Conservation (phyloP, 352 stramenopile species). For the Pythium insidiosum region DNA sequence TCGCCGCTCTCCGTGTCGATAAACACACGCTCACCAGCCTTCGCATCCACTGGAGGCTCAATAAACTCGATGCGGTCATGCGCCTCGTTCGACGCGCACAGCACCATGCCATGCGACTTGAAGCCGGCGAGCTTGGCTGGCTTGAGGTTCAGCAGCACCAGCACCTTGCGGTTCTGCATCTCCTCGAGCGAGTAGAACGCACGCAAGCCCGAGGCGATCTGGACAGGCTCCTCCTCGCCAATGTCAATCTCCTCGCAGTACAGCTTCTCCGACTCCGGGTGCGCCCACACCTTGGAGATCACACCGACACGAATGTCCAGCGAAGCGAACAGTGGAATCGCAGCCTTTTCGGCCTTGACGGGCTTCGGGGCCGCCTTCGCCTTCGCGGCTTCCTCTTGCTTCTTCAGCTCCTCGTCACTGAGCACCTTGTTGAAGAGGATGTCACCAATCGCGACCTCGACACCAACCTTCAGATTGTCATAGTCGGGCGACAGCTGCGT, state of each 20-base stretch:
- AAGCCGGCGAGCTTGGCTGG: constrained; percentile 95
- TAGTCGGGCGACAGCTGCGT: constrained; percentile 75
- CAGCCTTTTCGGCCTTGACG: constrained; percentile 38
- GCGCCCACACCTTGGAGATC: constrained; percentile 77
- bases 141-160: constrained; percentile 99
- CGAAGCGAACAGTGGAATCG: constrained; percentile 58
- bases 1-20: constrained; percentile 68
- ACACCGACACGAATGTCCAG: constrained; percentile 78
- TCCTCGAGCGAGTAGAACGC: constrained; percentile 94
- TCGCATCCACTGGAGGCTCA: constrained; percentile 87
- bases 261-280: constrained; percentile 90
- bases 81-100: constrained; percentile 87
- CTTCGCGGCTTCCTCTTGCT: constrained; percentile 41
- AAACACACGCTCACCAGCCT: constrained; percentile 90
- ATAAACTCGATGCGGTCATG: constrained; percentile 93
- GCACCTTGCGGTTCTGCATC: constrained; percentile 91
- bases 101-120: constrained; percentile 95
- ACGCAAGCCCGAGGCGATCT: constrained; percentile 93
- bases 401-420: constrained; percentile 66
- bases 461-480: constrained; percentile 90
- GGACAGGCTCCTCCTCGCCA: constrained; percentile 89
- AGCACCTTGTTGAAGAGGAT: constrained; percentile 94
- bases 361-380: constrained; percentile 26
- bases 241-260: constrained; percentile 99
- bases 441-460: constrained; percentile 85